Percentiles rank a stretch among this genome's conserved stretches.
Evolutionary conservation across 345 rosid genomes (phyloP).

Genomic region (Ailanthus altissimus): DNA sequence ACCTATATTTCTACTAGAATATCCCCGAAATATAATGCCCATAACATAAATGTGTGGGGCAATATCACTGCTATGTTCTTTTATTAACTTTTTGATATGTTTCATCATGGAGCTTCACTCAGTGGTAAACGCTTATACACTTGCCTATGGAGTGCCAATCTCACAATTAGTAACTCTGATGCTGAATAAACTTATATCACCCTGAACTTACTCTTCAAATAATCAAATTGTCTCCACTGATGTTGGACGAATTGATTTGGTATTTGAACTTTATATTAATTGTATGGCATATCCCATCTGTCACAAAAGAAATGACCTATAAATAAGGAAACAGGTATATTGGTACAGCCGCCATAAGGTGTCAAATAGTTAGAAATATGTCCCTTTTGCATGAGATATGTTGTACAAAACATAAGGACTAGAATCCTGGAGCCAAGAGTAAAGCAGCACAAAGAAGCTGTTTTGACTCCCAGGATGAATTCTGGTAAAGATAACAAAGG

Average conservation of each 20-base stretch:
- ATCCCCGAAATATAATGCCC: not conserved
- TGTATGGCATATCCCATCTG: not conserved
- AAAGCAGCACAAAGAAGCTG: not conserved
- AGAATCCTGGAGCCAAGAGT: not conserved
- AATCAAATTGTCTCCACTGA: not conserved
- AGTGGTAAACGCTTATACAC: not conserved
- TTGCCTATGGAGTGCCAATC: not conserved
- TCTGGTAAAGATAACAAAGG: not conserved
- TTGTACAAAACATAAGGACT: not conserved
- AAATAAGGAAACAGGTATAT: not conserved
- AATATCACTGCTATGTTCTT: not conserved
- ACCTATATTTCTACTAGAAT: not conserved
- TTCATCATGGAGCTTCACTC: not conserved
- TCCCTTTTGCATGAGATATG: not conserved
- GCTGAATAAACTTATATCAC: not conserved
- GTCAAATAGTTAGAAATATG: not conserved
- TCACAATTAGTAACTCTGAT: not conserved
- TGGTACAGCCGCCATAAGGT: not conserved
- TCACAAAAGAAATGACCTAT: not conserved
- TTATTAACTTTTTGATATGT: not conserved
- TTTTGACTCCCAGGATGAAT: not conserved
- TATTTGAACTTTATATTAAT: not conserved
- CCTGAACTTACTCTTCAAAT: not conserved
- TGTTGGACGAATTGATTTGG: not conserved
- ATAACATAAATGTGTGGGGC: not conserved